Evolutionary conservation across 495 filamentous ascomycete genomes (phyloP).

Genomic region (Aspergillus bertholletiae): DNA sequence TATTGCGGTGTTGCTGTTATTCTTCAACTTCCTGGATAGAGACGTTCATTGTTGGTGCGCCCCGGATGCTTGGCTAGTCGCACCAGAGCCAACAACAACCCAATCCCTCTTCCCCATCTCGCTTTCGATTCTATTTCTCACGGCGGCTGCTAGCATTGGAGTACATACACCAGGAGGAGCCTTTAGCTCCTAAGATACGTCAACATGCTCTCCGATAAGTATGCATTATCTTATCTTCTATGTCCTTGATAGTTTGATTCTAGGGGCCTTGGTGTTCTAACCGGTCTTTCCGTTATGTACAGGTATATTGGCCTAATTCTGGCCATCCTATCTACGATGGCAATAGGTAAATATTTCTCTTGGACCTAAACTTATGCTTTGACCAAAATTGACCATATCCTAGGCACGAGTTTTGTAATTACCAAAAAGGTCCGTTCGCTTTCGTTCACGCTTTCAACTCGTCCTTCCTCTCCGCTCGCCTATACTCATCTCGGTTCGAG

Average conservation of each 20-base stretch:
- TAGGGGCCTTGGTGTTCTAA: conserved; percentile 29
- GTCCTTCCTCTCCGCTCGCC: conserved; percentile 5
- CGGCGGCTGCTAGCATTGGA: conserved; percentile 34
- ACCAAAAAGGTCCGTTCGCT: conserved; percentile 73
- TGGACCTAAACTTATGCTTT: not conserved
- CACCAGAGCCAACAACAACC: conserved; percentile 9
- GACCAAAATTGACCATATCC: conserved; percentile 15
- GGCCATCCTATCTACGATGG: conserved; percentile 88
- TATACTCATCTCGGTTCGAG: not conserved
- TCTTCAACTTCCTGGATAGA: conserved; percentile 3
- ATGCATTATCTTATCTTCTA: conserved; percentile 31
- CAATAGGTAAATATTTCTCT: conserved; percentile 67
- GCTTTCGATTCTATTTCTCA: conserved; percentile 4
- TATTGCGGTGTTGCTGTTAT: conserved; percentile 8
- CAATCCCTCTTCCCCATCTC: conserved; percentile 8
- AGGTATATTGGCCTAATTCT: conserved; percentile 89
- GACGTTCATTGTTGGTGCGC: conserved; percentile 14
- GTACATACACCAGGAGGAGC: conserved; percentile 36
- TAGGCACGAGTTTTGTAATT: conserved; percentile 89
- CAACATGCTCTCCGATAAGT: conserved; percentile 86
- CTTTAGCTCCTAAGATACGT: conserved; percentile 37
- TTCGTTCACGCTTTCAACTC: conserved; percentile 5
- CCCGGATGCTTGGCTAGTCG: conserved; percentile 18
- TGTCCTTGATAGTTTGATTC: not conserved
- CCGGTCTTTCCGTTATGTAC: conserved; percentile 19